These are phyloP conservation scores for Pseudonitzschia multistriata DNA, from an alignment of 108 stramenopile genomes.

Conservation along the genomic window DNA sequence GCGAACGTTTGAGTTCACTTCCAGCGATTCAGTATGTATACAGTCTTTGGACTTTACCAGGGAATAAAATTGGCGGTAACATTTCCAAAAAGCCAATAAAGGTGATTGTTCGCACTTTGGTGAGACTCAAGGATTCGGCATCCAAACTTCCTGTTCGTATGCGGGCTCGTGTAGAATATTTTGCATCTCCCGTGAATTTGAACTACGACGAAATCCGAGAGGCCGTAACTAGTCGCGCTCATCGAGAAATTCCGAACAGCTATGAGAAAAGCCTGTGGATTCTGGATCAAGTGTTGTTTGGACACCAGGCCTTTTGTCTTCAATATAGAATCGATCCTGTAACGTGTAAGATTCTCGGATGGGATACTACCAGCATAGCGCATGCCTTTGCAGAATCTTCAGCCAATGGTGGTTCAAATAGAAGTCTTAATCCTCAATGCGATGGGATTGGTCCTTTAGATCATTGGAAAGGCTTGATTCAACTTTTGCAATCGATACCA, in stretches of 20 bases:
- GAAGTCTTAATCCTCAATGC: background rate
- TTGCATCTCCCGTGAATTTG: constrained; percentile 17
- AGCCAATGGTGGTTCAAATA: background rate
- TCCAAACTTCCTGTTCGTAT: constrained; percentile 20
- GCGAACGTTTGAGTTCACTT: background rate
- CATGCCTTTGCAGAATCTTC: constrained; percentile 33
- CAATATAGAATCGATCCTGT: constrained; percentile 22
- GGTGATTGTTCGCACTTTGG: constrained; percentile 28
- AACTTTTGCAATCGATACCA: constrained; percentile 22
- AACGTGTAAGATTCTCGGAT: constrained; percentile 21
- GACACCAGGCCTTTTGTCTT: constrained; percentile 5
- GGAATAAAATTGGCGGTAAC: background rate
- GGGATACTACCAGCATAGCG: constrained; percentile 33
- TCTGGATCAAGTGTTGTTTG: constrained; percentile 34
- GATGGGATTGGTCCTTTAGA: constrained; percentile 16
- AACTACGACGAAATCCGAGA: too few relatives aligned
- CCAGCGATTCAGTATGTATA: constrained; percentile 15
- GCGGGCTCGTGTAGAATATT: constrained; percentile 34
- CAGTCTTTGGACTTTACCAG: constrained; percentile 29
- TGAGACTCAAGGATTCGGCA: constrained; percentile 16
- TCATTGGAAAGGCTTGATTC: constrained; percentile 25
- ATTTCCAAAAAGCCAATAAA: background rate
- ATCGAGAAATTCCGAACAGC: constrained; percentile 15
- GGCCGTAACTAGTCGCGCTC: background rate
- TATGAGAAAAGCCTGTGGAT: constrained; percentile 41